Conservation (phyloP, 192 early-diverging fungal species). For the Backusella mclennaniae region DNA sequence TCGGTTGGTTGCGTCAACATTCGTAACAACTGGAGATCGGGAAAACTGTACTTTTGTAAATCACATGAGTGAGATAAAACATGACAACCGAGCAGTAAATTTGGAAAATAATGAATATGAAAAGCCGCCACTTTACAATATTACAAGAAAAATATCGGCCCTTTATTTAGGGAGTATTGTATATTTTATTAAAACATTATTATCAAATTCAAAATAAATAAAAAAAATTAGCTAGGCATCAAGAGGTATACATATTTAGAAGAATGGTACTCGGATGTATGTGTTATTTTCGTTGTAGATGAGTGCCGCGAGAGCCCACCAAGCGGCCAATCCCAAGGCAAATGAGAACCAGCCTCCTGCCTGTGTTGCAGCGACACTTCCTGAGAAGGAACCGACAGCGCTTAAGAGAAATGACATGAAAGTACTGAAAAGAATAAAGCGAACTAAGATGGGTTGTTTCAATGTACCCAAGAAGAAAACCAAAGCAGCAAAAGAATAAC, state of each 20-base stretch:
- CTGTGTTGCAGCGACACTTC: neutral
- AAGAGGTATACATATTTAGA: neutral
- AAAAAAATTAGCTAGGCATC: too few species aligned
- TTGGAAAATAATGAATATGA: too few species aligned
- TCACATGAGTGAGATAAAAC: too few species aligned
- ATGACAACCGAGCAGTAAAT: too few species aligned
- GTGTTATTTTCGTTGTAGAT: conserved; percentile 6
- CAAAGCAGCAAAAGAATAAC: neutral
- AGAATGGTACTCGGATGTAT: conserved; percentile 3
- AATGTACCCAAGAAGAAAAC: conserved; percentile 19
- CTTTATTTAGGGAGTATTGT: too few species aligned
- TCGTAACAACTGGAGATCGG: too few species aligned
- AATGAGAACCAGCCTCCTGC: conserved; percentile 19
- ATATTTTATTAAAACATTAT: too few species aligned
- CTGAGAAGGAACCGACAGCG: conserved; percentile 7
- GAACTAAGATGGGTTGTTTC: conserved; percentile 10
- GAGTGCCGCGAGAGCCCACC: neutral
- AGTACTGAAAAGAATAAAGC: conserved; percentile 6
- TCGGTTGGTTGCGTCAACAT: too few species aligned
- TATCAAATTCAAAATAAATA: too few species aligned
- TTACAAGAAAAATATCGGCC: too few species aligned
- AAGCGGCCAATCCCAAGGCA: conserved; percentile 6
- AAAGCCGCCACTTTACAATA: too few species aligned
- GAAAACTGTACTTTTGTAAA: too few species aligned
- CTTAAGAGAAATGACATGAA: conserved; percentile 13